phyloP scores from a whole-genome alignment of 2,329 filamentous ascomycete species.

The Alternaria sp. region DNA sequence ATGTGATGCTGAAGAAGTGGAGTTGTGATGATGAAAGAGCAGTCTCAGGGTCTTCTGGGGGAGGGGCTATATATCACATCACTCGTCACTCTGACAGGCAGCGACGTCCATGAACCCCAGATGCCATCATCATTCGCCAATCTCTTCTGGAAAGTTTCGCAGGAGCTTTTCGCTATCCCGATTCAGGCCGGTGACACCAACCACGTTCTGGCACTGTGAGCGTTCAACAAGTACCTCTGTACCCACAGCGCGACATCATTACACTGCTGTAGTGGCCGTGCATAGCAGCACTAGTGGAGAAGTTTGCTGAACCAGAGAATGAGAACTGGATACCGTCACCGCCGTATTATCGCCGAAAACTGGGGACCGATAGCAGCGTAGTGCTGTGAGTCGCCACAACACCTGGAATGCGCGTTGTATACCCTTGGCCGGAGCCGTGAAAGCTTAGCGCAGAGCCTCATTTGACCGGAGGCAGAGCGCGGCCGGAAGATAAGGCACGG shows the following conservation, averaged over 20 bases:
- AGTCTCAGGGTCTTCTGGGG: constrained; percentile 27
- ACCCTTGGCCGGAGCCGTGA: constrained; percentile 24
- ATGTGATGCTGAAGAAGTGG: constrained; percentile 6
- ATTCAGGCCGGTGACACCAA: constrained; percentile 27
- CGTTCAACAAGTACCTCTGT: constrained; percentile 35
- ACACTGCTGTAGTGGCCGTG: constrained; percentile 24
- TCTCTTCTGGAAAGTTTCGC: constrained; percentile 20
- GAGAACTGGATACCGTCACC: constrained; percentile 35
- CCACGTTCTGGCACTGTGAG: constrained; percentile 10
- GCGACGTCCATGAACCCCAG: constrained; percentile 15
- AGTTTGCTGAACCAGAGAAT: constrained; percentile 34
- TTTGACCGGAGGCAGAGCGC: constrained; percentile 24
- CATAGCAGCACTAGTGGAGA: constrained; percentile 28
- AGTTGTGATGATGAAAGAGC: constrained; percentile 7
- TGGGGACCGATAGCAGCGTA: constrained; percentile 27
- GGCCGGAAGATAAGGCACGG: constrained; percentile 26
- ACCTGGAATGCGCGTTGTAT: constrained; percentile 10
- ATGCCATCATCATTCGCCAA: constrained; percentile 29
- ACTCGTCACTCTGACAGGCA: background rate
- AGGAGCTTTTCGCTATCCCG: constrained; percentile 25
- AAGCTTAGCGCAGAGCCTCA: constrained; percentile 28
- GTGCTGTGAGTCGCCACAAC: constrained; percentile 33
- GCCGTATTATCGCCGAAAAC: constrained; percentile 30
- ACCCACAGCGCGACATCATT: constrained; percentile 39
- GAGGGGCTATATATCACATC: constrained; percentile 33